A percentile compares a stretch with the other conserved stretches of the same genome.
These are phyloP conservation scores for Lactarius pseudohatsudake DNA, from an alignment of 768 basidiomycete species.

Conservation along the genomic window DNA sequence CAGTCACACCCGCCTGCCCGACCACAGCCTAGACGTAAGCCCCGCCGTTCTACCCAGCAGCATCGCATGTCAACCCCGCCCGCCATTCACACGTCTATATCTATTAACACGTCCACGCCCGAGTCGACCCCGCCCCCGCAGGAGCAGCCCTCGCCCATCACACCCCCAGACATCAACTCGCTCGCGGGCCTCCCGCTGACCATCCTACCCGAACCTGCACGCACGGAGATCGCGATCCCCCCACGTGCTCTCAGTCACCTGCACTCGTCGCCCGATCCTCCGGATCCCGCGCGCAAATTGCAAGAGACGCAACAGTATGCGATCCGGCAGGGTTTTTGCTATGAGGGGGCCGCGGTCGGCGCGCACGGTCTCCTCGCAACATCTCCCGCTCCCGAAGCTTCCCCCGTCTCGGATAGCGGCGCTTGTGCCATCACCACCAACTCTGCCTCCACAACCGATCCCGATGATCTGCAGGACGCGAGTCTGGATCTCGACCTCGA, in stretches of 20 bases:
- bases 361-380: constrained; percentile 23
- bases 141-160: neutral
- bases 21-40: neutral
- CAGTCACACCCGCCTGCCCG: neutral
- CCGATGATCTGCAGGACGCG: neutral
- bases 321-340: constrained; percentile 14
- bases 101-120: neutral
- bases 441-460: too few relatives aligned
- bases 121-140: neutral
- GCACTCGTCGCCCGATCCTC: neutral
- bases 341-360: constrained; percentile 21
- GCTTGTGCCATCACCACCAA: neutral
- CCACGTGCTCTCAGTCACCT: neutral
- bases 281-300: neutral
- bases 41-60: neutral
- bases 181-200: constrained; percentile 12
- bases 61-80: neutral
- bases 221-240: constrained; percentile 9
- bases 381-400: neutral
- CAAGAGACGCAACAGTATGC: neutral
- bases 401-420: neutral
- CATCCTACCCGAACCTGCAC: constrained; percentile 6
- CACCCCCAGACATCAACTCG: neutral
- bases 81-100: neutral
- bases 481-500: neutral